Evolutionary conservation across 129 eudicot species (phyloP), one percentile per base, ranked within the genome.

Genomic region (carrot (Daucus carota)): DNA sequence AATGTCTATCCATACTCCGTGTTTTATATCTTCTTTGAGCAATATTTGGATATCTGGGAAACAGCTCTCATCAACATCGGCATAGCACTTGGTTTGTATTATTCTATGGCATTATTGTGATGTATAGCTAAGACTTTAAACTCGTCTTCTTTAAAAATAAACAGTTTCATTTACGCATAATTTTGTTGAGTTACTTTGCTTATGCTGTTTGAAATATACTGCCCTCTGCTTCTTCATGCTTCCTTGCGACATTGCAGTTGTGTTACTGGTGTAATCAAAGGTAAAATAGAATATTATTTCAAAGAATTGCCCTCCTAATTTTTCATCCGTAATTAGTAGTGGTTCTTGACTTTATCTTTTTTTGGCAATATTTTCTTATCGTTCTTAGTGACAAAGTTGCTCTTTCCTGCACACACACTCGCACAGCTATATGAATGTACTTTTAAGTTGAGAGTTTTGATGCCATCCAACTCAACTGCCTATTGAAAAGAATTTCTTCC

Each of bases 11-110:
- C 94, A 11, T 89, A 89, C 69, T 85, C 94, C 18, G 91, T 86
- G 41, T 89, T 80, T 69, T 89, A 89, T 80, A 86, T 82, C 43
- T 89, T 86, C 80, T 89, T 89, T 74, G 94, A 89, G 82, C 94
- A 89, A 83, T 89, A 89, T 73, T 80, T 89, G 67, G 82, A 80
- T 69, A 89, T 89, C 50, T 89, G 94, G 94, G 83, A 67, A 84
- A 89, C 90, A 34, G 94, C 94, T 57, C 70, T 89, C 74, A 77
- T 84, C 79, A 89, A 84, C 87, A 85, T 89, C 18, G 87, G 89
- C 13, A 83, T 89, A 48, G 94, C 94, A 62, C 82, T 84, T 70
- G 94, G 94, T 89, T 44, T 60, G 91, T 86, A 31, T 70, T 52
- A 1, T 43, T 62, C 62, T 76, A 32, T 69, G 73, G 40, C 28